These are phyloP conservation scores for Trebouxia sp. DNA, from an alignment of 139 green algal genomes.

Conservation along the genomic window DNA sequence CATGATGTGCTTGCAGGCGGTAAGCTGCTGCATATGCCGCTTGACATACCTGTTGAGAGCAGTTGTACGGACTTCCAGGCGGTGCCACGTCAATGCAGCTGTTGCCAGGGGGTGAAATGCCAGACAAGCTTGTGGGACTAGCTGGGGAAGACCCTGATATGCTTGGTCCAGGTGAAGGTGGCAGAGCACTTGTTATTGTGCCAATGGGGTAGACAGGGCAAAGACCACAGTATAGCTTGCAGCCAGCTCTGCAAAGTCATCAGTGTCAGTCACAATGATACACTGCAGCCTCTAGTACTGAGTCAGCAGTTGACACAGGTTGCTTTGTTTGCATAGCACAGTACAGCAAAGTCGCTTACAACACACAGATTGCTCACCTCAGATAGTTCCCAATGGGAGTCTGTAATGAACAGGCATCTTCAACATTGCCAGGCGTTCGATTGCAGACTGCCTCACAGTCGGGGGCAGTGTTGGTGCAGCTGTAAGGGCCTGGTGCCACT, in stretches of 20 bases:
- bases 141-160: too few relatives aligned
- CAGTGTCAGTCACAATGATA: too few relatives aligned
- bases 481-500: too few relatives aligned
- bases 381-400: constrained; percentile 1
- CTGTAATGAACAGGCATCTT: background rate
- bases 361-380: background rate
- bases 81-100: constrained; percentile 4
- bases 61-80: constrained; percentile 6
- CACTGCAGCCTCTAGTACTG: too few relatives aligned
- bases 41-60: background rate
- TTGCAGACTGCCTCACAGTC: constrained; percentile 23
- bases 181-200: background rate
- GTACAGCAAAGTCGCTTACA: too few relatives aligned
- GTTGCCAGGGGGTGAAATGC: too few relatives aligned
- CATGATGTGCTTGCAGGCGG: too few relatives aligned
- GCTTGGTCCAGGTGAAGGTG: background rate
- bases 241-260: constrained; percentile 24
- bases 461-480: constrained; percentile 29
- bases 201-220: background rate
- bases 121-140: background rate
- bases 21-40: too few relatives aligned
- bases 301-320: too few relatives aligned
- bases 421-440: background rate
- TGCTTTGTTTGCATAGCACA: too few relatives aligned
- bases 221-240: constrained; percentile 12